Base-by-base conservation (phyloP, 331 rosid genomes). In the Malus hybrid region DNA sequence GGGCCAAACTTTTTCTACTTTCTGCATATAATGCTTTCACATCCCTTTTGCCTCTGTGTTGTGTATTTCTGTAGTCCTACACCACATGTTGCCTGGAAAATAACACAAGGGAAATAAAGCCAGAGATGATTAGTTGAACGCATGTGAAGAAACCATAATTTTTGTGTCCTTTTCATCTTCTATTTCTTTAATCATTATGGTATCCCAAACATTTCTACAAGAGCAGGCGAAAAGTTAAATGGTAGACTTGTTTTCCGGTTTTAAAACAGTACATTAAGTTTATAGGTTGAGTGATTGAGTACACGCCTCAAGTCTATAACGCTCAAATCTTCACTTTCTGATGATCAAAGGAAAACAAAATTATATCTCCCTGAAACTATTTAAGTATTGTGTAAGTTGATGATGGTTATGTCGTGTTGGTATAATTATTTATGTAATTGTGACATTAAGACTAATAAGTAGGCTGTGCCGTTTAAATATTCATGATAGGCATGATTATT, bases 71-170 rank as follows among this genome's bases (percentile, higher is more conserved):
- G 68, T 63, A 16, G 19, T 30, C 34, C 13, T 63, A 19, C 42
- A 72, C 76, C 76, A 58, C n/a, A 72, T 72, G 57, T 60, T 73
- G 61, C 70, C 70, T 19, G 60, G 70, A 42, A 62, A 61, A 65
- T 14, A 50, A 50, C 19, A 16, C n/a, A 50, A 50, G 9, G 16
- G 2, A 15, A 50, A 6, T 0, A 50, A 50, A 50, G 56, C n/a
- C 1, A 2, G n/a, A 2, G n/a, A 50, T 6, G 56, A 50, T 15
- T 50, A 16, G 56, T 50, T 50, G 56, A 50, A 50, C 56, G 56
- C 56, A 15, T 50, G 56, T 50, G 56, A 50, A 50, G 7, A 50
- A 16, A 50, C 19, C 16, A 50, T 48, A 14, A 50, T 5, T 50
- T n/a, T 12, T 53, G 5, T 32, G 76, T 16, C 58, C 42, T 58